Conservation (phyloP, 2,329 filamentous ascomycete species). For the Rugonectria rugulosa region DNA sequence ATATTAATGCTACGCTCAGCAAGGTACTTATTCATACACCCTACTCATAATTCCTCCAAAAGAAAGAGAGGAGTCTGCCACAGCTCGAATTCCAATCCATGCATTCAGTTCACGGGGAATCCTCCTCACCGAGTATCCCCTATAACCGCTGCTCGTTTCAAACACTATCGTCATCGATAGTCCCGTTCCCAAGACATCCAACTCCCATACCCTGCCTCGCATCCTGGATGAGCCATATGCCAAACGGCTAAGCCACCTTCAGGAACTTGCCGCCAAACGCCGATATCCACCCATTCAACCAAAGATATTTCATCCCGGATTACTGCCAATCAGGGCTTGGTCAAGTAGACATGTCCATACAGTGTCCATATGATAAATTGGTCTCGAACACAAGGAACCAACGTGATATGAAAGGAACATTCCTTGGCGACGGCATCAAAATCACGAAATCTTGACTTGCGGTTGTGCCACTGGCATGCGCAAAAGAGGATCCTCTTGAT, state of each 20-base stretch:
- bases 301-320: no score
- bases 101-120: constrained; percentile 25
- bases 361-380: no score
- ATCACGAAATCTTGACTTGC: constrained; percentile 21
- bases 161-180: background rate
- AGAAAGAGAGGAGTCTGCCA: background rate
- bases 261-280: constrained; percentile 4
- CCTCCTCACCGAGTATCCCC: constrained; percentile 39
- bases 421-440: background rate
- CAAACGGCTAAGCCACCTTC: background rate
- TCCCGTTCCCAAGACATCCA: background rate
- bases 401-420: background rate
- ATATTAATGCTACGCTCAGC: no score
- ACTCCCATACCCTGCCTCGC: background rate
- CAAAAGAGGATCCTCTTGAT: constrained; percentile 23
- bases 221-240: background rate
- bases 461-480: constrained; percentile 20
- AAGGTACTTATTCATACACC: no score
- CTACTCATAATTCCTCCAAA: no score
- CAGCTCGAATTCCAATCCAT: background rate
- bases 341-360: background rate
- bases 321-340: constrained; percentile 2
- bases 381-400: no score
- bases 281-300: background rate
- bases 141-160: constrained; percentile 14